These are phyloP conservation scores for Kingdonia uniflora DNA, from an alignment of 164 flowering plant species.

Conservation along the genomic window DNA sequence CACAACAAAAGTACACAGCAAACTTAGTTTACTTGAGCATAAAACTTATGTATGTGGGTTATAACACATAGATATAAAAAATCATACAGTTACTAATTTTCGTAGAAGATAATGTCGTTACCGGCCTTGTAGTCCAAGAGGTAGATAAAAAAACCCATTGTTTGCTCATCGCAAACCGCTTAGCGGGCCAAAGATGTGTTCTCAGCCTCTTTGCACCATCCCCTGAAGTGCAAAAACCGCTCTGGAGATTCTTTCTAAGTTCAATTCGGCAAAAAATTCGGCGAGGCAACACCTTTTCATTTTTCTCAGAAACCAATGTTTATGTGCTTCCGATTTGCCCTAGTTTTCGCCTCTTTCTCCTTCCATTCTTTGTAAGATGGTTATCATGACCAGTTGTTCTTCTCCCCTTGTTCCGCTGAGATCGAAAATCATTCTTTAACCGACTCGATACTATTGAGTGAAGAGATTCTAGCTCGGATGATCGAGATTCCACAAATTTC, in stretches of 20 bases:
- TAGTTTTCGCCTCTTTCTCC: conserved; percentile 24
- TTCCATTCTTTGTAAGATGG: conserved; percentile 22
- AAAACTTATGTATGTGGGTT: too few relatives aligned
- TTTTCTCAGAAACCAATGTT: conserved; percentile 12
- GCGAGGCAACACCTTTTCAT: conserved; percentile 29
- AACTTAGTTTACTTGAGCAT: too few relatives aligned
- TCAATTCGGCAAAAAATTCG: conserved; percentile 42
- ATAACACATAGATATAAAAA: too few relatives aligned
- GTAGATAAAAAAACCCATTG: conserved; percentile 30
- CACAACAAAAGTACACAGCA: too few relatives aligned
- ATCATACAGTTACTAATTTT: too few relatives aligned
- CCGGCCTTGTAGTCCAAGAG: too few relatives aligned
- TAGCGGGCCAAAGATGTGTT: conserved; percentile 93
- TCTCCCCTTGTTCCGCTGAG: conserved; percentile 55
- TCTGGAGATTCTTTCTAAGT: conserved; percentile 37
- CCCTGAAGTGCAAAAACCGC: conserved; percentile 46
- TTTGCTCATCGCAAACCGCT: conserved; percentile 71
- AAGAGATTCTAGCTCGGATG: conserved; percentile 58
- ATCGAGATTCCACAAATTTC: conserved; percentile 60
- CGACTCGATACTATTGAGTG: conserved; percentile 42
- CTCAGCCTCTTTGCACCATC: conserved; percentile 88
- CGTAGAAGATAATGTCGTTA: too few relatives aligned
- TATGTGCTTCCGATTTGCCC: conserved; percentile 7
- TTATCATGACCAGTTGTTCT: conserved; percentile 61
- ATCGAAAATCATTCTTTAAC: conserved; percentile 43